phyloP scores from a whole-genome alignment of 495 filamentous ascomycete species.

The Hypomontagnella submonticulosa region DNA sequence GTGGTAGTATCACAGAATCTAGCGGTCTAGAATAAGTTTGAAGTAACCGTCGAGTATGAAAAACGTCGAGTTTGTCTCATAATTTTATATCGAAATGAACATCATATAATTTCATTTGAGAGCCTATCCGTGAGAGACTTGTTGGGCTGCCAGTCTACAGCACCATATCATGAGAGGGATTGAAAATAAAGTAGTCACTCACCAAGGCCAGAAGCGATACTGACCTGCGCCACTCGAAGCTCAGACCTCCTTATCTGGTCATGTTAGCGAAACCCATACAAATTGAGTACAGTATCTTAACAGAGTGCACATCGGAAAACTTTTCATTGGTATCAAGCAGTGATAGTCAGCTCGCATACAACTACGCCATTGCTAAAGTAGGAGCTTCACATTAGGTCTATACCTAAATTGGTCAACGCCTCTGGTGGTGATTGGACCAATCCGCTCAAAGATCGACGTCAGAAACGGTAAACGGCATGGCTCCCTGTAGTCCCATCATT shows the following conservation, averaged over 20 bases:
- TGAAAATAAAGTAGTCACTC: constrained; percentile 28
- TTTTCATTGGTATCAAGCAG: constrained; percentile 4
- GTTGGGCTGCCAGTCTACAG: constrained; percentile 2
- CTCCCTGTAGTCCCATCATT: constrained; percentile 21
- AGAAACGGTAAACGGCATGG: constrained; percentile 32
- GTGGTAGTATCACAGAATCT: constrained; percentile 17
- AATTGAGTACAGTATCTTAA: constrained; percentile 7
- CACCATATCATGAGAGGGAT: constrained; percentile 1
- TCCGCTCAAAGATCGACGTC: constrained; percentile 16
- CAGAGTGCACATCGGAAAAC: constrained; percentile 14
- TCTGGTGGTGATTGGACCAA: constrained; percentile 3
- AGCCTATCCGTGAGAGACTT: not conserved
- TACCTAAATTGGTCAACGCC: constrained; percentile 9
- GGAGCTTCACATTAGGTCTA: constrained; percentile 19
- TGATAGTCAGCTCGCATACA: constrained; percentile 20
- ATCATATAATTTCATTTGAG: constrained; percentile 4
- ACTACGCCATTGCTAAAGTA: constrained; percentile 20
- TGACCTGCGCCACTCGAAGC: constrained; percentile 27
- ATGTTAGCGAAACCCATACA: constrained; percentile 16
- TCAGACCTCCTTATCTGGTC: constrained; percentile 2
- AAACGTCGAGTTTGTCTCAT: constrained; percentile 10
- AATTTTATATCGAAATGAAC: constrained; percentile 4
- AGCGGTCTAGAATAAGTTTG: constrained; percentile 10
- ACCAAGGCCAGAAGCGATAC: constrained; percentile 7
- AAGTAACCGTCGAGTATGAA: not conserved